These are phyloP conservation scores for Syncephalastrum contaminatum DNA, from an alignment of 371 early-diverging fungal species.

Conservation along the genomic window DNA sequence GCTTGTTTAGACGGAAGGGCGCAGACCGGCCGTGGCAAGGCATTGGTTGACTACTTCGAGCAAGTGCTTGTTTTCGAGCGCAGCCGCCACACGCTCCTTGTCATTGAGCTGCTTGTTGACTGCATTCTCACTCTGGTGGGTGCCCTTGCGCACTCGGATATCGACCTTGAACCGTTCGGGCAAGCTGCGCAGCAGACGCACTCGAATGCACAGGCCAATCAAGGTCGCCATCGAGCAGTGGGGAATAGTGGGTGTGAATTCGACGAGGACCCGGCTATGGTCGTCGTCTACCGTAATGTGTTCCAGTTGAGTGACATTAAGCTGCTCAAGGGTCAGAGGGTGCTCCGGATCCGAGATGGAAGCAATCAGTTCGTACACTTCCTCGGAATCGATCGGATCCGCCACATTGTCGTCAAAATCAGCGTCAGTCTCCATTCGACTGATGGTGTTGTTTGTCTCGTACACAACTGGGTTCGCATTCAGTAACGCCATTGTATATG, in stretches of 20 bases:
- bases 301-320: slow-evolving; percentile 87
- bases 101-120: slow-evolving; percentile 99
- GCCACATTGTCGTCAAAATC: slow-evolving; percentile 68
- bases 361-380: slow-evolving; percentile 93
- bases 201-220: slow-evolving; percentile 98
- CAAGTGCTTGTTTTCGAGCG: slow-evolving; percentile 93
- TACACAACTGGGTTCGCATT: slow-evolving; percentile 89
- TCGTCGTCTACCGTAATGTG: slow-evolving; percentile 81
- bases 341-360: slow-evolving; percentile 99
- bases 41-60: slow-evolving; percentile 95
- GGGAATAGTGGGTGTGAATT: slow-evolving; percentile 98
- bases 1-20: not conserved
- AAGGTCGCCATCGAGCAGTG: slow-evolving; percentile 99
- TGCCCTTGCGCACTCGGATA: slow-evolving; percentile 88
- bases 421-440: slow-evolving; percentile 51
- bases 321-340: slow-evolving; percentile 93
- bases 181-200: slow-evolving; percentile 83
- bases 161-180: slow-evolving; percentile 92
- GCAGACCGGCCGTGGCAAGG: slow-evolving; percentile 60
- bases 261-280: slow-evolving; percentile 64
- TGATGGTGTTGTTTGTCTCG: slow-evolving; percentile 49
- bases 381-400: slow-evolving; percentile 84
- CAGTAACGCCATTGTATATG: slow-evolving; percentile 44
- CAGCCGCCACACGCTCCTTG: slow-evolving; percentile 99
- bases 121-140: slow-evolving; percentile 93